A percentile compares a stretch with the other conserved stretches of the same genome.
phyloP scores from a whole-genome alignment of 805 yeast species.

The Schwanniomyces occidentalis region DNA sequence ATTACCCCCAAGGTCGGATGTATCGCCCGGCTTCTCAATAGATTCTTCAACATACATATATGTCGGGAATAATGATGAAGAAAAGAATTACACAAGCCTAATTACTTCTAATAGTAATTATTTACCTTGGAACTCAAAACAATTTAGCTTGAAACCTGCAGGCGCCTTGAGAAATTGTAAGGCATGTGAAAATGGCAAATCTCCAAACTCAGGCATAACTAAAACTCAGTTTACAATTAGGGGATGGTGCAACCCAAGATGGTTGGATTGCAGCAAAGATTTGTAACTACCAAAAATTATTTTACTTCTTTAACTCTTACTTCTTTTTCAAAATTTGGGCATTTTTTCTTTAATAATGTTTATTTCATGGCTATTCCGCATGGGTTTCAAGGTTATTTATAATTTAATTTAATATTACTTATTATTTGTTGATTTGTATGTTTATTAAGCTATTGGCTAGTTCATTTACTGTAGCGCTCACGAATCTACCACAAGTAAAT shows the following conservation, averaged over 20 bases:
- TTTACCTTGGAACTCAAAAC: constrained; percentile 24
- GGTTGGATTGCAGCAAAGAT: constrained; percentile 37
- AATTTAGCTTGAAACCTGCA: constrained; percentile 31
- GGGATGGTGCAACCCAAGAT: constrained; percentile 50
- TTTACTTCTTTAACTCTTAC: no score
- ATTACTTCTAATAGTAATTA: constrained; percentile 21
- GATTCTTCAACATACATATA: constrained; percentile 22
- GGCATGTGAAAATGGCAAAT: constrained; percentile 25
- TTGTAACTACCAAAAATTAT: no score
- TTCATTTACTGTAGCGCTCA: no score
- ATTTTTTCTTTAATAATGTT: no score
- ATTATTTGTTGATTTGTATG: no score
- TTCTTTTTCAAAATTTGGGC: no score
- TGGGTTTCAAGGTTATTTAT: no score
- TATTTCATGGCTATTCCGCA: no score
- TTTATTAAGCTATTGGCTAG: no score
- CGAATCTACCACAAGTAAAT: no score
- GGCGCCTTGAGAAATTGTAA: constrained; percentile 27
- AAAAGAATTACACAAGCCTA: constrained; percentile 9
- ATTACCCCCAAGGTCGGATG: constrained; percentile 51
- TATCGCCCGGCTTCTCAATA: constrained; percentile 19
- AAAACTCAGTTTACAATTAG: constrained; percentile 48
- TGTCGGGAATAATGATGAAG: constrained; percentile 16
- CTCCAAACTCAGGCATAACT: constrained; percentile 41
- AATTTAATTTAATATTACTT: no score